Evolutionary conservation across 306 rosid genomes (phyloP), one percentile per base, ranked within the genome.

Genomic region (Cicer arietinum): DNA sequence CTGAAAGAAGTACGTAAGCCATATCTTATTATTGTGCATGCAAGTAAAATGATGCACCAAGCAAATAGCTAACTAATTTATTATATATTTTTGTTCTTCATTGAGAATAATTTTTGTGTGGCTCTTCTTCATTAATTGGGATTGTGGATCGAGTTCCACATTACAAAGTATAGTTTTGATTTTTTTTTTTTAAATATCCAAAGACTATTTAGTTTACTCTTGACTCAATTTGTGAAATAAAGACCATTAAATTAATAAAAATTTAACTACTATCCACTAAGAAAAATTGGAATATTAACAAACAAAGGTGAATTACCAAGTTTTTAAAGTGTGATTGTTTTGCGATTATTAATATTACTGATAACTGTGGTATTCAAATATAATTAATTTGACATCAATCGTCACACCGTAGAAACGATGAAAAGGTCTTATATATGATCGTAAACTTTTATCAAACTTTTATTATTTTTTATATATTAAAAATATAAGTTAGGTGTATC

Each of bases 1-100:
- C 78, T 53, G 54, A 84, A 69, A 45, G 39, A 85, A 88, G 81
- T 85, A 83, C 86, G 86, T 78, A 82, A 81, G 88, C 83, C 80
- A 80, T 41, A 20, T 75, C 47, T 37, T 58, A 69, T 60, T 72
- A 16, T 74, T 70, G 76, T 35, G 65, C 80, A 18, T 69, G 81
- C 81, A 71, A 70, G 18, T 66, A 58, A 17, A 75, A 76, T 81
- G 60, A 50, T 35, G 52, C 35, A 43, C 41, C 68, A 52, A 69
- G 46, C 61, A 58, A 71, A 69, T 58, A 60, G 47, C 35, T 41
- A 30, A 35, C 42, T 74, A 40, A 45, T 22, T 25, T 25, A 25
- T 25, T 17, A n/a, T 13, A 54, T 30, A 53, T 52, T 42, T 1
- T 41, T 37, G 72, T n/a, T 77, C 50, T 68, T 4, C 22, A 13